Conservation (phyloP, 306 rosid genomes). For the Mimosa bimucronata region DNA sequence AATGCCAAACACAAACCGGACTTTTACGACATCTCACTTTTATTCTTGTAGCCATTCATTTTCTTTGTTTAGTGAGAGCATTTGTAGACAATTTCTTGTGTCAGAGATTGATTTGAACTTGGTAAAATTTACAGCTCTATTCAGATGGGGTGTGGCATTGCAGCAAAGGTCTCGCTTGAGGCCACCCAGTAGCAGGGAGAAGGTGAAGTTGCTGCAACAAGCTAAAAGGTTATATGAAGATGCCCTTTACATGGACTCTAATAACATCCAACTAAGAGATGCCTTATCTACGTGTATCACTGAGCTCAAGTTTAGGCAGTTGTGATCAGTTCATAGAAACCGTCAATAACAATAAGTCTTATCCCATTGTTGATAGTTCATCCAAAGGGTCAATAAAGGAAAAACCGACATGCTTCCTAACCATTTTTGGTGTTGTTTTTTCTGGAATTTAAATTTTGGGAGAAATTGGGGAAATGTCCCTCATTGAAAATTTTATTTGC, state of each 20-base stretch:
- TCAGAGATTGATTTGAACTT: conserved; percentile 28
- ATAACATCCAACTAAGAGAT: conserved; percentile 70
- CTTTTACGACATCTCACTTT: conserved; percentile 4
- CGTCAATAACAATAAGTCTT: background rate
- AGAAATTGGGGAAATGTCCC: no score
- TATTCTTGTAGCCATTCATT: background rate
- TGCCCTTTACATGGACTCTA: conserved; percentile 72
- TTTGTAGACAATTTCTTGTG: conserved; percentile 2
- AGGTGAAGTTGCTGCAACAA: conserved; percentile 77
- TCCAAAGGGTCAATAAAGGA: conserved; percentile 6
- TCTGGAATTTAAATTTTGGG: background rate
- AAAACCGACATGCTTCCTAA: background rate
- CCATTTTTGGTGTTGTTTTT: background rate
- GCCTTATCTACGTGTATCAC: conserved; percentile 73
- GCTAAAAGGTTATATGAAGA: conserved; percentile 90
- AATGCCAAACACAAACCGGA: background rate
- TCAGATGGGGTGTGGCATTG: conserved; percentile 87
- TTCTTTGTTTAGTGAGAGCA: background rate
- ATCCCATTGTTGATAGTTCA: background rate
- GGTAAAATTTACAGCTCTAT: conserved; percentile 63
- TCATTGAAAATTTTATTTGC: no score
- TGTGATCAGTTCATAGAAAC: conserved; percentile 39
- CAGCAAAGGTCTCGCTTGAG: conserved; percentile 90
- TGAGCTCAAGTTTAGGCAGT: conserved; percentile 62
- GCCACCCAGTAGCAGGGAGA: conserved; percentile 82